Base-by-base conservation (phyloP, 306 rosid species). In the Prunus mume region DNA sequence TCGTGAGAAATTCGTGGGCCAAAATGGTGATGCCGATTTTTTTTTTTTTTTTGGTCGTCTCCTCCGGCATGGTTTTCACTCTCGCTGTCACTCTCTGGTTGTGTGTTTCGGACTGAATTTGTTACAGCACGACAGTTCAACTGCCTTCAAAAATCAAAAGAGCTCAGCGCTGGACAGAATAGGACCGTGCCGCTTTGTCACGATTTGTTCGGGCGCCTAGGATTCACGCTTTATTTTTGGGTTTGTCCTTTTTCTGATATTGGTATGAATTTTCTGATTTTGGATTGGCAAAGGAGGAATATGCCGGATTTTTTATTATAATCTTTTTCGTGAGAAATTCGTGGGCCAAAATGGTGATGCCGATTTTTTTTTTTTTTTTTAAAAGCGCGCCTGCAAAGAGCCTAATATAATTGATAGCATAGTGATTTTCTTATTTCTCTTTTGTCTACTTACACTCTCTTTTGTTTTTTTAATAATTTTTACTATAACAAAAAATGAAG, bases 11-110 rank as follows among this genome's bases (percentile, higher is more conserved):
- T 38, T 6, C 2, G 9, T 38, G 43, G 9, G 9, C 43, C 43
- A 38, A 7, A 38, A 38, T 0, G 0, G 27, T 25, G 27, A 25
- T 25, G 27, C 27, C 27, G 1, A 25, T 25, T 24, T 0, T 24
- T 24, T 24, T 24, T 24, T 24, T 24, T 38, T 38, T 38, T 30
- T 32, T 79, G 30, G 88, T 86, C 30, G 93, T 80, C 70, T 90
- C 93, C 80, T 89, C 95, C 76, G 93, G 87, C 97, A 90, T 94
- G 69, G 71, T 18, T 32, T 41, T 56, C 62, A 12, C 57, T 52
- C 57, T 52, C 22, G 2, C 62, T 24, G 34, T 24, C 18, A 27
- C 30, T 8, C 78, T 1, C 61, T 89, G 69, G 62, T 34, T 30
- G 32, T 0, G 14, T 4, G 65, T n/a, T 32, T 38, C 51, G 52